phyloP scores from a whole-genome alignment of 139 green algal species.

The Chlorella vulgaris region DNA sequence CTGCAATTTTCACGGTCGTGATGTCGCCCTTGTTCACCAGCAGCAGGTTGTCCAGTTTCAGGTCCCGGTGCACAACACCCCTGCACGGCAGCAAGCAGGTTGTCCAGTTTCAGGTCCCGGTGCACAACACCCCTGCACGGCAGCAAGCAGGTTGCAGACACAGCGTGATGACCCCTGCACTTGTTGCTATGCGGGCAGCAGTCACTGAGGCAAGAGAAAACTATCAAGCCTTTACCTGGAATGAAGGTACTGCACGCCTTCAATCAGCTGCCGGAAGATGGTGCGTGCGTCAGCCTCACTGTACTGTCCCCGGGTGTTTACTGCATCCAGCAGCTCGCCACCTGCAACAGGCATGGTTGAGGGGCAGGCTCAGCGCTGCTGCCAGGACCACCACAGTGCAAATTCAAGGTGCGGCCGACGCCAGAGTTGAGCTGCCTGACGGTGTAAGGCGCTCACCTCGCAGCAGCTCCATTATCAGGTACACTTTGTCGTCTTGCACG shows the following conservation, averaged over 20 bases:
- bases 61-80: slow-evolving; percentile 80
- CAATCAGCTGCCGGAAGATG: slow-evolving; percentile 79
- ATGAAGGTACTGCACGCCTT: slow-evolving; percentile 85
- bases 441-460: slow-evolving; percentile 8
- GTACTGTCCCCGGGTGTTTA: slow-evolving; percentile 75
- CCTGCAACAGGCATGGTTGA: slow-evolving; percentile 34
- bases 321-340: slow-evolving; percentile 84
- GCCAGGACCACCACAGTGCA: background rate
- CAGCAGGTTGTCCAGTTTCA: slow-evolving; percentile 97
- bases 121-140: slow-evolving; percentile 58
- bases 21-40: slow-evolving; percentile 71
- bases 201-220: too few species aligned
- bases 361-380: background rate
- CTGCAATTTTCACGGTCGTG: slow-evolving; percentile 67
- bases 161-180: background rate
- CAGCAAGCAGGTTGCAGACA: background rate
- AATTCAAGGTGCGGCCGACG: background rate
- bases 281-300: slow-evolving; percentile 73
- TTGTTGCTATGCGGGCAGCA: too few species aligned
- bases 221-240: slow-evolving; percentile 23
- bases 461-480: slow-evolving; percentile 87
- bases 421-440: background rate
- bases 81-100: slow-evolving; percentile 47
- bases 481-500: slow-evolving; percentile 56
- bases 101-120: slow-evolving; percentile 94